Percentiles rank a stretch among this genome's conserved stretches.
Conservation (phyloP, 129 eudicot species). For the Centrapalus pauciflorus region DNA sequence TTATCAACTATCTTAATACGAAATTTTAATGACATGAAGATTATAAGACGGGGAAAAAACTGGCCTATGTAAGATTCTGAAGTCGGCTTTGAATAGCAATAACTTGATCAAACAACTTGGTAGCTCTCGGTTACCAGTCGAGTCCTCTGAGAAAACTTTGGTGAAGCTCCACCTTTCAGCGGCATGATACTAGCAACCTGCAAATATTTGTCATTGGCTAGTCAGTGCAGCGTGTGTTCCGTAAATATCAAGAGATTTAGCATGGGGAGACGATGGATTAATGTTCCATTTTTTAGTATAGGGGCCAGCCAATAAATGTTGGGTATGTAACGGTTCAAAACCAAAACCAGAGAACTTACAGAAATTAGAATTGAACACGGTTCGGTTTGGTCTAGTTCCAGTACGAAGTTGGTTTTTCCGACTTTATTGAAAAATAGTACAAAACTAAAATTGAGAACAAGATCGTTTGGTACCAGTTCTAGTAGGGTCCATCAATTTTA, state of each 20-base stretch:
- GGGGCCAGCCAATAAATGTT: too few relatives aligned
- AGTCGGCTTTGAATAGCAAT: not conserved
- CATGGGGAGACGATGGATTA: not conserved
- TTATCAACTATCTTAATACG: not conserved
- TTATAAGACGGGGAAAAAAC: not conserved
- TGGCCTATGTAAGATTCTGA: not conserved
- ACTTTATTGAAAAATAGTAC: too few relatives aligned
- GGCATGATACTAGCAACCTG: slow-evolving; percentile 77
- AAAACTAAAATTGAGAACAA: too few relatives aligned
- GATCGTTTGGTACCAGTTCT: too few relatives aligned
- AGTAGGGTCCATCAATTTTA: too few relatives aligned
- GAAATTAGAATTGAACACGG: too few relatives aligned
- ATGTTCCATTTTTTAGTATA: too few relatives aligned
- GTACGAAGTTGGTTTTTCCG: too few relatives aligned
- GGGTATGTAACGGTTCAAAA: too few relatives aligned
- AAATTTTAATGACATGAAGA: not conserved
- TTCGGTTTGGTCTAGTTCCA: too few relatives aligned
- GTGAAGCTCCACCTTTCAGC: slow-evolving; percentile 69
- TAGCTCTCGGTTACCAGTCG: slow-evolving; percentile 66
- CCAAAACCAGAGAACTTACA: not conserved
- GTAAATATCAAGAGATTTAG: not conserved
- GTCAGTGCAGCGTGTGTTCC: not conserved
- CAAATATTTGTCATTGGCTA: not conserved
- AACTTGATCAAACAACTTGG: slow-evolving; percentile 65
- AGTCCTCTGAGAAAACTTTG: slow-evolving; percentile 77